Base-by-base conservation (phyloP, 2,329 filamentous ascomycete genomes). In the Hypoxylon sp. region DNA sequence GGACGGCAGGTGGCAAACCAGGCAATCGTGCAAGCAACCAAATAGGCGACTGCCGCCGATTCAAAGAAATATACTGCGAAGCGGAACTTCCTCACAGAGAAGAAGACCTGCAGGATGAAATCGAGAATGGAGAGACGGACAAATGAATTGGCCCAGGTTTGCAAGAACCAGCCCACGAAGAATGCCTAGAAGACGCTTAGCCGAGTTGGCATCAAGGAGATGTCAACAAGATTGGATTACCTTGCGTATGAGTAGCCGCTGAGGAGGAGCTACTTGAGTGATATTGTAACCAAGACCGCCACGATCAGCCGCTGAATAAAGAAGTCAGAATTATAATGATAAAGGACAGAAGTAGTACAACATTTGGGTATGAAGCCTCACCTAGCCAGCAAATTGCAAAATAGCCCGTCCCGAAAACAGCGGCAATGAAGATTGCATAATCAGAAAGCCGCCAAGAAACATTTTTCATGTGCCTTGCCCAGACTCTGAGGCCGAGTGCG, bases 91-190 rank as follows among this genome's bases (percentile, higher is more conserved):
- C 27, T 49, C 13, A 22, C 30, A 7, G 55, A 25, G 17, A 42
- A 25, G 17, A 58, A 58, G 20, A 58, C 30, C n/a, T 58, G 55
- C 55, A 46, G 30, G 6, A 59, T 48, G 31, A 49, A 59, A 27
- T 59, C 56, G 17, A 59, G 56, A n/a, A 59, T 59, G 11, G 56
- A 59, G 11, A 59, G 31, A 11, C 56, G 30, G 13, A 59, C 56
- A 14, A 59, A 49, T 14, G 56, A 49, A 20, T 59, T 59, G 30
- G 42, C 56, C 44, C 56, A 59, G 8, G 30, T 46, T 37, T 59
- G 56, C 6, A 59, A 14, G 3, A 59, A 30, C 56, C 56, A 46
- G 2, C 54, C 54, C n/a, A 22, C 27, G 2, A 42, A 57, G 33
- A 46, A 46, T 11, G 42, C 20, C 42, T 46, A 22, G 42, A 6